Base-by-base conservation (phyloP, 2,329 filamentous ascomycete genomes). In the Diplocarpon mali region DNA sequence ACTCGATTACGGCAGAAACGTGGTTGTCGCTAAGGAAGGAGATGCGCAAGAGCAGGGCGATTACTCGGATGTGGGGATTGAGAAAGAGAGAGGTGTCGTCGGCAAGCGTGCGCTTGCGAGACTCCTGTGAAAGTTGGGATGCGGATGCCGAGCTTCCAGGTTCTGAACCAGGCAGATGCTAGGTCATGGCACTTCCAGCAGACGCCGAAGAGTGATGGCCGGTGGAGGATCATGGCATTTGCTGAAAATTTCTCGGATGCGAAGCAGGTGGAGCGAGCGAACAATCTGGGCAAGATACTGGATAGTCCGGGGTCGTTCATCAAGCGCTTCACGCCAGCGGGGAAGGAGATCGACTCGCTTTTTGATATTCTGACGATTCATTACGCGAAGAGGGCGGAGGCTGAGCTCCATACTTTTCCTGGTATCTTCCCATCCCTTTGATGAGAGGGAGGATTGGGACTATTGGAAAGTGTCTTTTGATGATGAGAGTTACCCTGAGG, bases 331-430 rank as follows among this genome's bases (percentile, higher is more conserved):
- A 73, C 68, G 0, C 66, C 67, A 2, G 45, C 42, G 15, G 54
- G 51, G 35, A 50, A 58, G 7, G 57, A 62, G 6, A 64, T 73
- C 15, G 65, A 71, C 53, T 66, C 63, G 11, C 53, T 76, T 3
- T 67, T 85, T 30, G 78, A 83, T 36, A 64, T 85, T 0, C 57
- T 84, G 2, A 75, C 77, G 0, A 62, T 82, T 0, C 80, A 85
- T 57, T 68, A 69, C 2, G 65, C 74, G 0, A 67, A 66, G 17
- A 65, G 78, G 30, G 58, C 53, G 0, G 64, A 70, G 0, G 63
- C 72, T 0, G 71, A 76, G 41, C 56, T 77, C 6, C 57, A 73
- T 15, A 70, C 74, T 42, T 67, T 77, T 24, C 72, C 72, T 0
- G 65, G 68, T 1, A 62, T 70, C 0, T 67, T 74, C 32, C n/a